Evolutionary conservation across 2,329 filamentous ascomycete genomes (phyloP), one percentile per base, ranked within the genome.

Genomic region (Penicillium sp.): DNA sequence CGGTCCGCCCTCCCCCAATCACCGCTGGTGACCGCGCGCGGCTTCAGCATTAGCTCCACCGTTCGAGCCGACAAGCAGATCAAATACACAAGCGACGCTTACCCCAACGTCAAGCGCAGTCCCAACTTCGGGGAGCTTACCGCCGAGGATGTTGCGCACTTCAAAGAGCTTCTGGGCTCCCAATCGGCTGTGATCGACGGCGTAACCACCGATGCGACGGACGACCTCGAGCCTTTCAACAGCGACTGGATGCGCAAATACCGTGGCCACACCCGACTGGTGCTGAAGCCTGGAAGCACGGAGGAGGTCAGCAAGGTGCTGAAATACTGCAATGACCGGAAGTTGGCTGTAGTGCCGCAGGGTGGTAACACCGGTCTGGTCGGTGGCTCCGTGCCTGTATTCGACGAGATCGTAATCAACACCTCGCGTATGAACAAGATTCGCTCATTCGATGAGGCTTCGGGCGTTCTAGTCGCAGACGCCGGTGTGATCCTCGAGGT

Each of bases 181-280:
- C 81, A 85, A 28, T 87, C 86, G 28, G 89, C 89, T 1, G 77
- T 96, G 42, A 81, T 97, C 51, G 90, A 96, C 65, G 88, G 88
- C 41, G 78, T 95, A 44, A 87, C 82, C 3, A 70, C 81, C 57
- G 82, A 90, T 68, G 82, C 82, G 11, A 73, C 77, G 2, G 86
- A 87, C 60, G 93, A 97, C 65, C 78, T 97, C 55, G 88, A 93
- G 66, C 80, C 87, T 6, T 98, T 89, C 78, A 98, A 98, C 71
- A 82, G 84, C 65, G 93, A 98, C 73, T 98, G 94, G 93, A 96
- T 98, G 90, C 85, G 87, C 70, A 98, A 98, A 73, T 98, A 95
- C 74, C 84, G 87, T 51, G 94, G 93, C 24, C 89, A 96, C 70
- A 83, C 87, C 51, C 82, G 84, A 63, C 75, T 98, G 22, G 89